phyloP scores from a whole-genome alignment of 2,329 filamentous ascomycete species.

The Ampelomyces quisqualis region DNA sequence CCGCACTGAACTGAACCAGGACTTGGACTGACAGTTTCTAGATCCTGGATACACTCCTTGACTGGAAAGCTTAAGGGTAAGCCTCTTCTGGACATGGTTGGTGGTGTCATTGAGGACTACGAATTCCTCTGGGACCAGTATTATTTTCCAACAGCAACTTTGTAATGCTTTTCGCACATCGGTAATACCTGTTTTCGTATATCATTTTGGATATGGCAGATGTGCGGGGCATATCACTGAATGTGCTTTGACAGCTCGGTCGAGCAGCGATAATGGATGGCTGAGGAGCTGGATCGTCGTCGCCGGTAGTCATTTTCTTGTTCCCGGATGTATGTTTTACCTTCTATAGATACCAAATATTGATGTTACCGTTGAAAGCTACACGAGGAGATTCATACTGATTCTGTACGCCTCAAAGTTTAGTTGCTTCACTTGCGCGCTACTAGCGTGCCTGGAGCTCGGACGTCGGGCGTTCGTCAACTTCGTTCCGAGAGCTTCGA shows the following conservation, averaged over 20 bases:
- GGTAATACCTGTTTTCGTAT: constrained; percentile 9
- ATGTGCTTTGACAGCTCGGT: too few species aligned
- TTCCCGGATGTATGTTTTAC: constrained; percentile 8
- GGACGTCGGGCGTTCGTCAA: constrained; percentile 7
- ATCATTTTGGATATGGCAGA: constrained; percentile 2
- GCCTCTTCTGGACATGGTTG: constrained; percentile 76
- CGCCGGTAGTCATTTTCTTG: too few species aligned
- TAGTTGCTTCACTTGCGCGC: neutral
- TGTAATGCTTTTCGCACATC: constrained; percentile 38
- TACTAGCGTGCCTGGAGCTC: constrained; percentile 24
- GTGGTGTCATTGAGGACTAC: constrained; percentile 89
- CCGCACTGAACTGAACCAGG: too few species aligned
- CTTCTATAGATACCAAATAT: constrained; percentile 26
- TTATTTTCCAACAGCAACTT: constrained; percentile 74
- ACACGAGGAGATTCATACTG: neutral
- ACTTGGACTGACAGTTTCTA: constrained; percentile 33
- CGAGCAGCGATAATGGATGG: too few species aligned
- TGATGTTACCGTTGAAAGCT: constrained; percentile 6
- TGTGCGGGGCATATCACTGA: too few species aligned
- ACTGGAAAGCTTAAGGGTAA: constrained; percentile 70
- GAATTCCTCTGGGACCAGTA: constrained; percentile 98
- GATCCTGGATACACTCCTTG: constrained; percentile 65
- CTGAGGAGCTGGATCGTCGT: too few species aligned
- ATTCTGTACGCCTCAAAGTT: too few species aligned
- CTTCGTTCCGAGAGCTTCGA: constrained; percentile 32